Percentiles rank a stretch among this genome's conserved stretches.
These are phyloP conservation scores for Stereocaulon alpinum DNA, from an alignment of 495 filamentous ascomycete species.

Conservation along the genomic window DNA sequence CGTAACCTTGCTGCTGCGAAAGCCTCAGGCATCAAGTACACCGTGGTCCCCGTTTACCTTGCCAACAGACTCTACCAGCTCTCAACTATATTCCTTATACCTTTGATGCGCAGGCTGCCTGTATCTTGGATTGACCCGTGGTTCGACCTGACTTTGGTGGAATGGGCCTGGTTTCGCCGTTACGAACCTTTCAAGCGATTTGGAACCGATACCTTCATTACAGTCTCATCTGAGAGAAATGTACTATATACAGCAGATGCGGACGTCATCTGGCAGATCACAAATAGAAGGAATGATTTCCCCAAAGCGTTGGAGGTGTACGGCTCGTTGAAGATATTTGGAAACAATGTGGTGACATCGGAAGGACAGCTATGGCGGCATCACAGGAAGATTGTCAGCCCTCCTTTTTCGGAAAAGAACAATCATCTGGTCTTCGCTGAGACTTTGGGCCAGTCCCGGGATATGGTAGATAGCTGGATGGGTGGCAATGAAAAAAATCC, in stretches of 20 bases:
- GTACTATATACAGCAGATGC: slow-evolving; percentile 44
- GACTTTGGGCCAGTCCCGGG: slow-evolving; percentile 30
- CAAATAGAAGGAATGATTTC: slow-evolving; percentile 51
- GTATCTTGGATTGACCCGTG: slow-evolving; percentile 18
- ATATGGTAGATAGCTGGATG: slow-evolving; percentile 9
- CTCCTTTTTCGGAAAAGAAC: slow-evolving; percentile 63
- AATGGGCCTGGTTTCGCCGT: slow-evolving; percentile 33
- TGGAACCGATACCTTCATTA: slow-evolving; percentile 44
- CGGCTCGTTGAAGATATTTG: slow-evolving; percentile 47
- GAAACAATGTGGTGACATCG: slow-evolving; percentile 52
- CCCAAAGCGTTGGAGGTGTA: slow-evolving; percentile 55
- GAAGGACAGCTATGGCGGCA: slow-evolving; percentile 54
- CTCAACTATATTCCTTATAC: slow-evolving; percentile 9
- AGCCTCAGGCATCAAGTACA: slow-evolving; percentile 30
- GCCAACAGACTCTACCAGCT: slow-evolving; percentile 25
- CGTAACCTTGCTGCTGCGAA: slow-evolving; percentile 17
- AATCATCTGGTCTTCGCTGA: slow-evolving; percentile 54
- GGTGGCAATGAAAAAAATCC: background rate
- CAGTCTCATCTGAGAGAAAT: slow-evolving; percentile 39
- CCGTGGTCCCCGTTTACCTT: slow-evolving; percentile 27
- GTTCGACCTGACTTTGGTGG: slow-evolving; percentile 20
- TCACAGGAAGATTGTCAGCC: slow-evolving; percentile 58
- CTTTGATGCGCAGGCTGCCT: slow-evolving; percentile 17
- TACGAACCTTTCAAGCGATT: slow-evolving; percentile 33
- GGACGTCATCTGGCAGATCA: slow-evolving; percentile 50